Base-by-base conservation (phyloP, 768 basidiomycete species). In the Aureoboletus auriporus region DNA sequence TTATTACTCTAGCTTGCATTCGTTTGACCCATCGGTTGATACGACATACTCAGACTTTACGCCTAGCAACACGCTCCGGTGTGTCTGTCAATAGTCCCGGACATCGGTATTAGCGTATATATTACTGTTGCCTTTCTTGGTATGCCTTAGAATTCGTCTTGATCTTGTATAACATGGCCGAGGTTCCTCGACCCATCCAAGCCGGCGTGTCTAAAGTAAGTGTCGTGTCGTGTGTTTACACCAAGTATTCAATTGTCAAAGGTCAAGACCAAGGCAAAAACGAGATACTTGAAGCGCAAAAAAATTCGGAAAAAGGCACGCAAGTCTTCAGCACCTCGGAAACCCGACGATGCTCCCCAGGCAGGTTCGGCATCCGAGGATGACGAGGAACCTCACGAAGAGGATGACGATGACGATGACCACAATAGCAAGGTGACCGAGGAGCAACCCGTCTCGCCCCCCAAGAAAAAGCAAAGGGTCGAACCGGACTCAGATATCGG, bases 211-310 rank as follows among this genome's bases (percentile, higher is more conserved):
- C 57, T 39, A 64, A 58, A 39, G 60, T 65, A 44, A 60, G 60
- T n/a, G 9, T 47, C n/a, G 23, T 47, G 6, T 30, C 16, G 17
- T 45, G 3, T 36, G 39, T 26, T 42, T 6, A 13, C 17, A 29
- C 23, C 16, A 38, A 16, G 31, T 12, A 26, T 36, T 52, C 28
- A 62, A 34, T 29, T 8, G 11, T 30, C 29, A 2, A 55, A 82
- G 76, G 63, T 63, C 39, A 86, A 86, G 69, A 87, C 88, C 1
- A 83, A 77, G 48, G 84, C 86, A 1, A 87, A 89, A 64, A 67
- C 79, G 56, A 72, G 83, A 50, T 89, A 92, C 62, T 70, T 89
- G 37, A 82, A 78, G 60, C 79, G 80, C 42, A 92, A 92, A 69
- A 80, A 79, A 53, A 74, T 78, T 43, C 74, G 84, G 47, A 76